Evolutionary conservation across 768 basidiomycete species (phyloP), one percentile per base, ranked within the genome.

Genomic region (Galerina sulciceps): DNA sequence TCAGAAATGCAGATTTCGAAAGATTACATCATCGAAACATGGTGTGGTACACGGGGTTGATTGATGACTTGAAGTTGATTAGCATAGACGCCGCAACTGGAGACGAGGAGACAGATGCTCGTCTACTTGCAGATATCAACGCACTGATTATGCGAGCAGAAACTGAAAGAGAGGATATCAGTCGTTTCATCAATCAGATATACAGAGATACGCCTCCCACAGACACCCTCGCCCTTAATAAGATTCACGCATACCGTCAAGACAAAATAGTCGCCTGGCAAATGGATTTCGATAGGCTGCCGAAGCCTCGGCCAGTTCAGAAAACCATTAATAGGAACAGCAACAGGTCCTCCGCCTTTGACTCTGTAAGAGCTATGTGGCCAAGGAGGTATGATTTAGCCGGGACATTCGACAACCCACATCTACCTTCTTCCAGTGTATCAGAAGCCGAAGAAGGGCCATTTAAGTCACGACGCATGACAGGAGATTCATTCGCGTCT

Each of bases 231-330:
- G 91, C 89, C 37, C 81, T 96, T 50, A 98, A 95, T 60, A 85
- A 85, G 64, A 90, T 95, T 5, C 87, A 95, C 47, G 87, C 91
- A 1, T 88, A 87, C 59, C 82, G 95, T 45, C 96, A 98, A 75
- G 94, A 96, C 65, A 90, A 90, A 70, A 93, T 96, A 46, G 93
- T 96, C 14, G 92, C 91, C n/a, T 98, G 96, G 93, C 95, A 99
- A 72, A 85, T 85, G 60, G 94, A 98, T 69, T 94, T 96, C 64
- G 91, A 94, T 65, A 85, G 87, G 51, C 80, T 98, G 26, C 89
- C 90, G 6, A 92, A 90, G 67, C 88, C 82, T 55, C 88, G 85
- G 65, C 78, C 81, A 65, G 71, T 73, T 61, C 79, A 81, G 69
- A 65, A 73, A 1, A 52, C 44, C 20, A 61, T 74, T 11, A 88